Conservation (phyloP, 768 basidiomycete genomes). For the Cubamyces sp. region DNA sequence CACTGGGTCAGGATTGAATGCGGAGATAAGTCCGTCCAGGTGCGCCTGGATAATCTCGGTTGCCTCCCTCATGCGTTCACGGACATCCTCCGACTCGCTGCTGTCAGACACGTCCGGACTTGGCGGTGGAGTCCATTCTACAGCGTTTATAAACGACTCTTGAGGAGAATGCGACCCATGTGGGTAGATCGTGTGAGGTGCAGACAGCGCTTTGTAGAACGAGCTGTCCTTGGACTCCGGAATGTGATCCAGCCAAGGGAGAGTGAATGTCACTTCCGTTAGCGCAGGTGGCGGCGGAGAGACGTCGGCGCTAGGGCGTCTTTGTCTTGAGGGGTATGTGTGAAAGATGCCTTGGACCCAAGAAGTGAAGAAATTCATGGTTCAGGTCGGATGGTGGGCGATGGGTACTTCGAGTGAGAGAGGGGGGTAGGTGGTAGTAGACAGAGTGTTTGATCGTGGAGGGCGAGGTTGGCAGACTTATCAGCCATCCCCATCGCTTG, state of each 20-base stretch:
- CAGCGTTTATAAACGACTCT: no score
- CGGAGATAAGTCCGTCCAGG: not conserved
- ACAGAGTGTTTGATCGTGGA: no score
- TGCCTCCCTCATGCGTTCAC: not conserved
- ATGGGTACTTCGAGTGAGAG: no score
- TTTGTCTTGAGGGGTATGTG: no score
- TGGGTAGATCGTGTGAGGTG: not conserved
- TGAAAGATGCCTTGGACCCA: no score
- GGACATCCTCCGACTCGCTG: not conserved
- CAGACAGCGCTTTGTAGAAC: conserved; percentile 1
- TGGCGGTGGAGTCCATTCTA: not conserved
- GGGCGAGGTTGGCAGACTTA: not conserved
- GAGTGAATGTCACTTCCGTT: no score
- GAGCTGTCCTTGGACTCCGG: not conserved
- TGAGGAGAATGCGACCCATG: not conserved
- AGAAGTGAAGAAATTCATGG: no score
- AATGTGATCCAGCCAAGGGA: no score
- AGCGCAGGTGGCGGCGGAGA: no score
- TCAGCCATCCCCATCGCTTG: not conserved
- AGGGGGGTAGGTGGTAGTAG: conserved; percentile 1
- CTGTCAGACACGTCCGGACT: not conserved
- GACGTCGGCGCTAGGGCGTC: no score
- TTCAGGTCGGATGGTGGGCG: no score
- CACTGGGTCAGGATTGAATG: not conserved
- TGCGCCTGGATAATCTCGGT: not conserved